phyloP scores from a whole-genome alignment of 495 filamentous ascomycete species.

The Haplographium delicatum region DNA sequence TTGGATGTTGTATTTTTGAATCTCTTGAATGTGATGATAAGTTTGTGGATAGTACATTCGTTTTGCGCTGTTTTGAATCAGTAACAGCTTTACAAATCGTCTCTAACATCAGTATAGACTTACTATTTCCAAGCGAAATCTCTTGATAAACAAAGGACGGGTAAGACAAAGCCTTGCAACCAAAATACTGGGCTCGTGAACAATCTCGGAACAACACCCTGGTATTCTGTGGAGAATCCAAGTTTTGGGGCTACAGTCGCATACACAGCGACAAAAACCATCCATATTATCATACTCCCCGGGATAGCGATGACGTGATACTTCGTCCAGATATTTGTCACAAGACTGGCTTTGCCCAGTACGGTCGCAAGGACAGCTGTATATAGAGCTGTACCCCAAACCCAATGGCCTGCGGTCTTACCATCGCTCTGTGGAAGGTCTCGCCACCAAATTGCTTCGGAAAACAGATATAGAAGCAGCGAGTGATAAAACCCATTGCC shows the following conservation, averaged over 20 bases:
- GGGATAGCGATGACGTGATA: conserved; percentile 95
- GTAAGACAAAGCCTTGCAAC: conserved; percentile 75
- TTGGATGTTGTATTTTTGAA: conserved; percentile 99
- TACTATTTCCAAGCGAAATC: conserved; percentile 76
- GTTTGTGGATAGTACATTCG: conserved; percentile 94
- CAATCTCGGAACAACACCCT: conserved; percentile 73
- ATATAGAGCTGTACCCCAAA: conserved; percentile 92
- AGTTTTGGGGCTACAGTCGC: conserved; percentile 84
- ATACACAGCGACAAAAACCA: conserved; percentile 84
- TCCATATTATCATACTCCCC: conserved; percentile 86
- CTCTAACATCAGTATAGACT: conserved; percentile 10
- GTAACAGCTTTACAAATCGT: no score
- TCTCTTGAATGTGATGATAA: conserved; percentile 99
- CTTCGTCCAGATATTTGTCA: conserved; percentile 98
- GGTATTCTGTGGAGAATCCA: conserved; percentile 77
- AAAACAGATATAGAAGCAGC: conserved; percentile 80
- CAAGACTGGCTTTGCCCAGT: conserved; percentile 88
- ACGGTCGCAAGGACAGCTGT: conserved; percentile 87
- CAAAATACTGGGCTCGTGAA: conserved; percentile 84
- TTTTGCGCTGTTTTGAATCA: conserved; percentile 82
- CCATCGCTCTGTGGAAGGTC: conserved; percentile 75
- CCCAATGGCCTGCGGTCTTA: conserved; percentile 85
- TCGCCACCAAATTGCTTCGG: conserved; percentile 70
- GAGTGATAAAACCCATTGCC: conserved; percentile 95
- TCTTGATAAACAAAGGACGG: conserved; percentile 76